A percentile compares a stretch with the other conserved stretches of the same genome.
Evolutionary conservation across 2,329 filamentous ascomycete genomes (phyloP).

Genomic region (Aspergillus alliaceus): DNA sequence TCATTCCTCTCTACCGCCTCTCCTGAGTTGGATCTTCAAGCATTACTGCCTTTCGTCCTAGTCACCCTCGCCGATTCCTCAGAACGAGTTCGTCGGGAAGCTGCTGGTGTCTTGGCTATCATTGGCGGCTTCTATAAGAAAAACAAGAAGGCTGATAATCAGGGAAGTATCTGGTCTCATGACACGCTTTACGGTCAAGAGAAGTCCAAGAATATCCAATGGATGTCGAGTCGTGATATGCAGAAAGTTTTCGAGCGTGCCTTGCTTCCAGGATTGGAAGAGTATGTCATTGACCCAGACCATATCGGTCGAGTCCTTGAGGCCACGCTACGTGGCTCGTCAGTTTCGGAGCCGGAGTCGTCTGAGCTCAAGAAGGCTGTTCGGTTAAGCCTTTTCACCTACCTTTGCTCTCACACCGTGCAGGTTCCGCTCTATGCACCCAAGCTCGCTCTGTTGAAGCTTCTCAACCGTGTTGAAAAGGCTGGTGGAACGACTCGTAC

Average conservation of each 20-base stretch:
- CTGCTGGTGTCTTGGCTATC: conserved; percentile 64
- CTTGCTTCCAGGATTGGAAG: conserved; percentile 76
- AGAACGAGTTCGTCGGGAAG: conserved; percentile 72
- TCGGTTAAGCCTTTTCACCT: conserved; percentile 66
- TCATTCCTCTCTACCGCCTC: conserved; percentile 53
- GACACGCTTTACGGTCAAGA: conserved; percentile 64
- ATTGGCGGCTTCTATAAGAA: conserved; percentile 54
- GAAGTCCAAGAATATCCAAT: conserved; percentile 51
- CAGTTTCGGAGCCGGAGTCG: conserved; percentile 37
- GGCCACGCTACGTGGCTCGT: conserved; percentile 56
- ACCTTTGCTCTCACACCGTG: conserved; percentile 71
- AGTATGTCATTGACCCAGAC: conserved; percentile 76
- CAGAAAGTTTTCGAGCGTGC: conserved; percentile 64
- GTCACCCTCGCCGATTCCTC: conserved; percentile 73
- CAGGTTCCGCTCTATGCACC: conserved; percentile 67
- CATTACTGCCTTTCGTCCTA: conserved; percentile 78
- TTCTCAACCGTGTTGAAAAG: conserved; percentile 71
- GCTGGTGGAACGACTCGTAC: conserved; percentile 71
- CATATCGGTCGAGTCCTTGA: conserved; percentile 68
- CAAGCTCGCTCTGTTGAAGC: conserved; percentile 69
- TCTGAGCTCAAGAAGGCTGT: conserved; percentile 63
- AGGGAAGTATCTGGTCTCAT: conserved; percentile 58
- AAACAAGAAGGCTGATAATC: conserved; percentile 40
- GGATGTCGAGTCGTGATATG: conserved; percentile 59
- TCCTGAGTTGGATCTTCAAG: conserved; percentile 67